Evolutionary conservation across 2,329 filamentous ascomycete genomes (phyloP).

Genomic region (Orbilia brochopaga): DNA sequence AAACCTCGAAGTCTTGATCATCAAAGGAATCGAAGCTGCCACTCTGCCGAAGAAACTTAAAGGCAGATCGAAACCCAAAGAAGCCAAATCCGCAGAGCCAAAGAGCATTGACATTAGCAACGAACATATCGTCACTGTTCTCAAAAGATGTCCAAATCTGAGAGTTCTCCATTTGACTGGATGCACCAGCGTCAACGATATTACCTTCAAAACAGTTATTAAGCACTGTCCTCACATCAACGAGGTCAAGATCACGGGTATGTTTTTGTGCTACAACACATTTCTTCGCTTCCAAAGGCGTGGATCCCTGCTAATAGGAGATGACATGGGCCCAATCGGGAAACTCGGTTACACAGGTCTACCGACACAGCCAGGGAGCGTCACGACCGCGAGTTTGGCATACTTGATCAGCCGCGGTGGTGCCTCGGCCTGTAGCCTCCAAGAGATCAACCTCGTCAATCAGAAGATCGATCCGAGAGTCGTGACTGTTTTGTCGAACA

Average conservation of each 20-base stretch:
- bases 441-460: conserved; percentile 23
- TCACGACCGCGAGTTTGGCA: conserved; percentile 26
- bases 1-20: conserved; percentile 35
- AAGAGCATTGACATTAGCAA: conserved; percentile 20
- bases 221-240: conserved; percentile 19
- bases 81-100: conserved; percentile 5
- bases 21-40: conserved; percentile 28
- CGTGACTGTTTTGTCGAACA: conserved; percentile 24
- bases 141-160: conserved; percentile 10
- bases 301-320: conserved; percentile 15
- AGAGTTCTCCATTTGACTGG: conserved; percentile 26
- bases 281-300: background rate
- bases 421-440: background rate
- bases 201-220: conserved; percentile 13
- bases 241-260: conserved; percentile 33
- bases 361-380: conserved; percentile 17
- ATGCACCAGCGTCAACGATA: conserved; percentile 20
- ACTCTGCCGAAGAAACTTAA: conserved; percentile 1
- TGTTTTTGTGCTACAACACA: conserved; percentile 16
- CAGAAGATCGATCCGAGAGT: conserved; percentile 16
- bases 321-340: conserved; percentile 13
- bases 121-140: conserved; percentile 6
- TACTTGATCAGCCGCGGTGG: conserved; percentile 13
- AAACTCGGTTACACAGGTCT: conserved; percentile 29
- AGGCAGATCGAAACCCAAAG: conserved; percentile 4